Percentiles rank a stretch among this genome's conserved stretches.
These are phyloP conservation scores for Ascochyta clinopodiicola DNA, from an alignment of 2,329 filamentous ascomycete species.

Conservation along the genomic window DNA sequence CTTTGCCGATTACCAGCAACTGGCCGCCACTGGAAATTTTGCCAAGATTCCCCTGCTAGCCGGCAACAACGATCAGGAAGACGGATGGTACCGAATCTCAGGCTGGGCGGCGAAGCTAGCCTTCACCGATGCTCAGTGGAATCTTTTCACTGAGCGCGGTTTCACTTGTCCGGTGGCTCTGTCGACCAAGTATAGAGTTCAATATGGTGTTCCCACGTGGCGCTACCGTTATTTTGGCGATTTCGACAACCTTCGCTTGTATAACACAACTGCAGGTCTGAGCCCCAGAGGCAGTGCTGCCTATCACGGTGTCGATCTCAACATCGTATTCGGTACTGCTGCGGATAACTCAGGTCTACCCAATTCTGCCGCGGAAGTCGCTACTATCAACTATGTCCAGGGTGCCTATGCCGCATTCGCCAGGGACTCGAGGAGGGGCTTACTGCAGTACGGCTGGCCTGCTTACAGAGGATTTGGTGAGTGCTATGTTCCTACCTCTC, in stretches of 20 bases:
- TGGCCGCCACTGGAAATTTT: constrained; percentile 31
- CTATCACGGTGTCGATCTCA: constrained; percentile 48
- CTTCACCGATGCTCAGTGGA: constrained; percentile 33
- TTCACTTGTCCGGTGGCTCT: constrained; percentile 35
- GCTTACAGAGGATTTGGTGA: constrained; percentile 24
- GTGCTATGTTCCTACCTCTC: background rate
- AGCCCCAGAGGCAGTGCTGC: constrained; percentile 40
- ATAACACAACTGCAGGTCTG: constrained; percentile 35
- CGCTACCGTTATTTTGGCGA: constrained; percentile 48
- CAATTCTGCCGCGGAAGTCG: constrained; percentile 32
- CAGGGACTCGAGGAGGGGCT: constrained; percentile 35
- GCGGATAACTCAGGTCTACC: constrained; percentile 31
- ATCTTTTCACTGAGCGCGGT: constrained; percentile 29
- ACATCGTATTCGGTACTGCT: constrained; percentile 45
- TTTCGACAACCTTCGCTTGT: constrained; percentile 44
- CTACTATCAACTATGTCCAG: constrained; percentile 42
- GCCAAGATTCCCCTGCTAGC: constrained; percentile 32
- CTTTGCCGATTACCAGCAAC: constrained; percentile 37
- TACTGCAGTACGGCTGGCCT: constrained; percentile 46
- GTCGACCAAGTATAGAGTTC: constrained; percentile 28
- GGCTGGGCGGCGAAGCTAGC: constrained; percentile 30
- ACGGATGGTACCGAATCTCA: constrained; percentile 38
- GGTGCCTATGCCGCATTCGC: constrained; percentile 46
- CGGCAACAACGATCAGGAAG: constrained; percentile 35
- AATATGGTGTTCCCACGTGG: constrained; percentile 43